Evolutionary conservation across 768 basidiomycete genomes (phyloP), one percentile per base, ranked within the genome.

Genomic region (Hericium rajendrae): DNA sequence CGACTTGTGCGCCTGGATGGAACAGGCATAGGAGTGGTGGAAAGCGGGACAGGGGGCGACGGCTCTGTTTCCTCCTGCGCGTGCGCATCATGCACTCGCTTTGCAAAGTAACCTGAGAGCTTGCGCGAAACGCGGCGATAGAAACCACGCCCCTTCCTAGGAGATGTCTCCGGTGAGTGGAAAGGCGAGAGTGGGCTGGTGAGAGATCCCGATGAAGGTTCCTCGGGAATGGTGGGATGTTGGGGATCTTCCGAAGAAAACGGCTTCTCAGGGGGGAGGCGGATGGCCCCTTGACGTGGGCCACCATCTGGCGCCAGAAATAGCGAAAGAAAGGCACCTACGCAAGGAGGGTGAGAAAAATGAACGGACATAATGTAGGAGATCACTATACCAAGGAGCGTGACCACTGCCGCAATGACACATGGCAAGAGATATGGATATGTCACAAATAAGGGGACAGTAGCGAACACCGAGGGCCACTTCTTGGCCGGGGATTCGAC

Each of bases 371-470:
- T 13, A 11, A 18, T 10, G 9, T 4, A 24, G 32, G n/a, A 11
- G n/a, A 10, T 20, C 20, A 60, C 32, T 76, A 57, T 62, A 87
- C 89, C 89, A 43, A 75, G 75, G 57, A 91, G 71, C 6, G 91
- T 91, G 51, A 97, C 79, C 9, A 76, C 72, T 2, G 88, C 84
- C 38, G 93, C 93, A 49, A 94, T 71, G 18, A 77, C 73, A 65
- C 89, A 91, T 1, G 97, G 94, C 15, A 99, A 76, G 40, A 98
- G 79, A 68, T 99, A 99, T 1, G 97, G 97, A 67, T 90, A 93
- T 6, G 74, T 74, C 24, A 81, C 77, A 67, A 97, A 89, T 20
- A 97, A 64, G 2, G 79, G 74, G 5, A 84, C 64, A 22, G 81
- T 73, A 50, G 74, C 79, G 70, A 95, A 95, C 3, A 82, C 69